phyloP scores from a whole-genome alignment of 2,329 filamentous ascomycete genomes.

The Pseudogymnoascus sp. region DNA sequence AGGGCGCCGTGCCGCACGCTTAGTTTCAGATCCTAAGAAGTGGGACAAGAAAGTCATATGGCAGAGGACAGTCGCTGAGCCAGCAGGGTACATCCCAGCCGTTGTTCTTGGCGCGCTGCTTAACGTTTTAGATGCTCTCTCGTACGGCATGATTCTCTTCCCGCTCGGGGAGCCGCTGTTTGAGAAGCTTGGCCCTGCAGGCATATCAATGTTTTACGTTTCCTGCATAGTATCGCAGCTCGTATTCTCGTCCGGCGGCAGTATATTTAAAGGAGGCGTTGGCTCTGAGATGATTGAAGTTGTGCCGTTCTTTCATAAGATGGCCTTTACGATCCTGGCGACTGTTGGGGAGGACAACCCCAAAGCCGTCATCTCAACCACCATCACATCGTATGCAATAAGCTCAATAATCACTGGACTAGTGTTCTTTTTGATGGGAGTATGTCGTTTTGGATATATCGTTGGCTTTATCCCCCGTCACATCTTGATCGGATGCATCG shows the following conservation, averaged over 20 bases:
- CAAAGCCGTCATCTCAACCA: constrained; percentile 84
- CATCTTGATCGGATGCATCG: constrained; percentile 94
- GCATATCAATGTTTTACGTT: constrained; percentile 97
- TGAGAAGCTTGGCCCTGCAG: constrained; percentile 75
- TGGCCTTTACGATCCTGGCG: constrained; percentile 80
- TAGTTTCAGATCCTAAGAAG: constrained; percentile 51
- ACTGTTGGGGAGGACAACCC: constrained; percentile 71
- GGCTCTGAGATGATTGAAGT: constrained; percentile 98
- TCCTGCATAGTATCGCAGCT: constrained; percentile 93
- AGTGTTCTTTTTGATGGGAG: constrained; percentile 86
- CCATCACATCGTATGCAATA: constrained; percentile 81
- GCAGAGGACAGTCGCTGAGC: constrained; percentile 54
- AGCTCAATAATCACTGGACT: constrained; percentile 86
- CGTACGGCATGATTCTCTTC: constrained; percentile 95
- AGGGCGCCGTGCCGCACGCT: constrained; percentile 17
- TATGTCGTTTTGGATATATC: constrained; percentile 78
- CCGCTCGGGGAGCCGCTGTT: constrained; percentile 84
- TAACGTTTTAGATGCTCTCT: constrained; percentile 89
- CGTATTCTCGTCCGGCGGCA: constrained; percentile 75
- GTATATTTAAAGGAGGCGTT: constrained; percentile 81
- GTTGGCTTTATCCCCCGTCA: constrained; percentile 96
- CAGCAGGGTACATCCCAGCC: constrained; percentile 67
- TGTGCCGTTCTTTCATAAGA: constrained; percentile 97
- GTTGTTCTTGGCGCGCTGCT: constrained; percentile 82
- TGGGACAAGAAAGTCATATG: constrained; percentile 65